Evolutionary conservation across 2,329 filamentous ascomycete genomes (phyloP), one percentile per base, ranked within the genome.

Genomic region (Thyridium curvatum): DNA sequence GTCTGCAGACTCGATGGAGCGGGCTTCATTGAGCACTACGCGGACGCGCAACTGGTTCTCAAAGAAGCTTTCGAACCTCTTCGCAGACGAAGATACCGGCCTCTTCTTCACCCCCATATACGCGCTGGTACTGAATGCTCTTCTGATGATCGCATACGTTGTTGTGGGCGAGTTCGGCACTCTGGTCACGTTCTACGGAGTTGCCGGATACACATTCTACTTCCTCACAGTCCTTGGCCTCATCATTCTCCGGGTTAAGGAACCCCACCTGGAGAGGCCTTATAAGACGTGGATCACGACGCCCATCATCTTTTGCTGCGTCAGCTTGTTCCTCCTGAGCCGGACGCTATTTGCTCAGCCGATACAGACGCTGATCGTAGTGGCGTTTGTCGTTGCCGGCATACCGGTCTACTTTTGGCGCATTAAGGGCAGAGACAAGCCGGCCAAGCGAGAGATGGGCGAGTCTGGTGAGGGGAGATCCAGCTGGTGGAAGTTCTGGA

Each of bases 241-340:
- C 35, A 96, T 98, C 46, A 77, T 98, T 38, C 71, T 98, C 45
- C 76, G 93, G 21, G 87, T 97, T 21, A 77, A 77, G 45, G 93
- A 98, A 60, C 93, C 93, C 4, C 72, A 82, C 45, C 73, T 98
- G 34, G 89, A 96, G 59, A 69, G 93, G 18, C 91, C 93, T 1
- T 98, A 98, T 64, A 83, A 81, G 59, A 95, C 90, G 3, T 98
- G 91, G 93, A 95, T 98, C 54, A 84, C 84, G 1, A 98, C 93
- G 3, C 93, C 93, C 10, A 91, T 98, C 48, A 91, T 96, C 41
- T 98, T 98, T 60, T 98, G 93, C 73, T 98, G 93, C 56, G 93
- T 98, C 30, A 94, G 87, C 58, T 62, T 98, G 47, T 98, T 98
- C 57, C 62, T 98, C 47, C 75, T 98, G 32, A 90, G 82, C 54